These are phyloP conservation scores for Podila epicladia DNA, from an alignment of 192 early-diverging fungal genomes.

Conservation along the genomic window DNA sequence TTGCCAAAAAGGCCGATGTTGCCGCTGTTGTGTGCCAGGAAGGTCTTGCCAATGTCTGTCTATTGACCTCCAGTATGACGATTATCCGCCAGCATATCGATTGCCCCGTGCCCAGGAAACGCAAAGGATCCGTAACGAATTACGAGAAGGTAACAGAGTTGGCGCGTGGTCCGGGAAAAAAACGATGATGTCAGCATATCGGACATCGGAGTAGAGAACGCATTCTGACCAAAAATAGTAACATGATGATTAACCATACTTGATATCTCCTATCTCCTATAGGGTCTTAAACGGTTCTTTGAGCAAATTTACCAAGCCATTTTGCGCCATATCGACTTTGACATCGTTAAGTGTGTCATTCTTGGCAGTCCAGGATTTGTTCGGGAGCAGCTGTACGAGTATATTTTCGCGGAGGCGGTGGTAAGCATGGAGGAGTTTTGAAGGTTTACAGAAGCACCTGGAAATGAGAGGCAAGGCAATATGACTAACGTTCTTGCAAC, in stretches of 20 bases:
- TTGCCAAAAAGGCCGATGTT: conserved; percentile 89
- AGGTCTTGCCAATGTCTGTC: conserved; percentile 91
- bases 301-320: conserved; percentile 92
- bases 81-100: conserved; percentile 95
- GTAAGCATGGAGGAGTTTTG: conserved; percentile 34
- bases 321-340: conserved; percentile 89
- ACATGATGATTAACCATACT: not conserved
- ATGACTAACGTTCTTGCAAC: not conserved
- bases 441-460: not conserved
- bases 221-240: not conserved
- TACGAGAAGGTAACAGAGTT: conserved; percentile 79
- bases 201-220: too few relatives aligned
- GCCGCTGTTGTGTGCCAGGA: conserved; percentile 92
- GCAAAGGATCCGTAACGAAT: conserved; percentile 88
- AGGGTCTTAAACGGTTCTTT: conserved; percentile 85
- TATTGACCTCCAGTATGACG: conserved; percentile 96
- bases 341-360: conserved; percentile 94
- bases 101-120: conserved; percentile 89
- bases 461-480: not conserved
- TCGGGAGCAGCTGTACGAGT: conserved; percentile 86
- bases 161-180: not conserved
- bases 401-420: conserved; percentile 87
- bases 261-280: conserved; percentile 1
- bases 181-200: not conserved
- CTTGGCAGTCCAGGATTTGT: conserved; percentile 97